Evolutionary conservation across 768 basidiomycete species (phyloP).

Genomic region (Tricholoma flavovirens): DNA sequence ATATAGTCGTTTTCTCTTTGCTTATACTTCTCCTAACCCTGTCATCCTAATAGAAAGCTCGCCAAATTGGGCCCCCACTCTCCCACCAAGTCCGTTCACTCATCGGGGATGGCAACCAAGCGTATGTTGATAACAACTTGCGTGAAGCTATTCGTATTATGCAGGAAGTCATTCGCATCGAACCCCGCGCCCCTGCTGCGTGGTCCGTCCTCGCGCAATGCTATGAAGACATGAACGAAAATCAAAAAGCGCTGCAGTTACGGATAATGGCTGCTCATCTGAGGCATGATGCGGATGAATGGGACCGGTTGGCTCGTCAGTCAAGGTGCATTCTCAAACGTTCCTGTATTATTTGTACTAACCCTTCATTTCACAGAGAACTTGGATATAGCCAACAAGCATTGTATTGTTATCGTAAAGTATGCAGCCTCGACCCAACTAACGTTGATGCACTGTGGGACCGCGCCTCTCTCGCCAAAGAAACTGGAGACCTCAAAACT

Average conservation of each 20-base stretch:
- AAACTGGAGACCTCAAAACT: slow-evolving; percentile 62
- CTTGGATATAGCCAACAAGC: slow-evolving; percentile 79
- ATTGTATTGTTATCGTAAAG: slow-evolving; percentile 86
- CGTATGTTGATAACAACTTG: slow-evolving; percentile 69
- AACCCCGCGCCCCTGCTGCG: slow-evolving; percentile 75
- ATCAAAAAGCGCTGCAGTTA: slow-evolving; percentile 70
- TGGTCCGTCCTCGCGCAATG: slow-evolving; percentile 89
- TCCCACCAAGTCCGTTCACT: slow-evolving; percentile 69
- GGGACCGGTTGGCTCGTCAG: slow-evolving; percentile 74
- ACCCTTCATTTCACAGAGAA: slow-evolving; percentile 35
- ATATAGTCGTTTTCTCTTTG: too few species aligned
- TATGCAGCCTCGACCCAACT: slow-evolving; percentile 68
- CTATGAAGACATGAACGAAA: slow-evolving; percentile 66
- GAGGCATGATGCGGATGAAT: slow-evolving; percentile 76
- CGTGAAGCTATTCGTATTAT: slow-evolving; percentile 70
- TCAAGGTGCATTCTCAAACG: slow-evolving; percentile 46
- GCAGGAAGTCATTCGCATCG: slow-evolving; percentile 91
- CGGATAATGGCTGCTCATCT: slow-evolving; percentile 90
- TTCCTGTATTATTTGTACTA: neutral
- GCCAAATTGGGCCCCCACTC: slow-evolving; percentile 44
- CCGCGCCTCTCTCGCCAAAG: slow-evolving; percentile 73
- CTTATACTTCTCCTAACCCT: neutral
- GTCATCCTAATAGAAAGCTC: slow-evolving; percentile 32
- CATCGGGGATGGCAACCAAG: slow-evolving; percentile 83
- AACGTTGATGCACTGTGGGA: slow-evolving; percentile 91